A percentile compares a stretch with the other conserved stretches of the same genome.
These are phyloP conservation scores for Spergularia azorica DNA, from an alignment of 179 eudicot genomes.

Conservation along the genomic window DNA sequence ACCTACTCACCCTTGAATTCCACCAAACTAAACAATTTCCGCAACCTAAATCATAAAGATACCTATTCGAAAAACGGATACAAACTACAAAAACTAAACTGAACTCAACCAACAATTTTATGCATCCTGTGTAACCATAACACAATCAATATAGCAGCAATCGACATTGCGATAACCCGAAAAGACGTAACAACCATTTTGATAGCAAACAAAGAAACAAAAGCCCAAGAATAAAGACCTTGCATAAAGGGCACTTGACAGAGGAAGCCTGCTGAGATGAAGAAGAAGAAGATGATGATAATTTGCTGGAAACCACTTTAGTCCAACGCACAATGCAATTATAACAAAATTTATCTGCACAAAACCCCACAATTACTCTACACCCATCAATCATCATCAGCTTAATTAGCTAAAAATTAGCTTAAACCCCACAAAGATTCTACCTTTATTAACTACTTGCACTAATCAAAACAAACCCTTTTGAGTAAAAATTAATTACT, in stretches of 20 bases:
- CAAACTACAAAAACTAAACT: background rate
- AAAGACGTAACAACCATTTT: background rate
- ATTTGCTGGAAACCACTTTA: conserved; percentile 52
- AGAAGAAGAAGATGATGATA: background rate
- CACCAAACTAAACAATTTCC: background rate
- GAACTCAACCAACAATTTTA: background rate
- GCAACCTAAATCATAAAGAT: background rate
- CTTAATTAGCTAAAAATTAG: background rate
- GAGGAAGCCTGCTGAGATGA: conserved; percentile 45
- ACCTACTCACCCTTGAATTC: background rate
- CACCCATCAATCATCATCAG: background rate
- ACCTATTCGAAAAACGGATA: too few species aligned
- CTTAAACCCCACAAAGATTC: background rate
- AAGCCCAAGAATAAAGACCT: conserved; percentile 40
- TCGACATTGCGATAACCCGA: background rate
- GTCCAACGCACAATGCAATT: conserved; percentile 73
- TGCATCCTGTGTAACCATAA: background rate
- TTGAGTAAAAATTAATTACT: background rate
- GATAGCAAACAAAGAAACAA: too few species aligned
- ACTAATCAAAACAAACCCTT: background rate
- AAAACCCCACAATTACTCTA: background rate
- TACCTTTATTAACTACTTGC: background rate
- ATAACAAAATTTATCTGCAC: conserved; percentile 74
- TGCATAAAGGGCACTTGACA: conserved; percentile 79
- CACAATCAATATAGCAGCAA: background rate